Evolutionary conservation across 345 rosid species (phyloP).

Genomic region (Toxicodendron radicans): DNA sequence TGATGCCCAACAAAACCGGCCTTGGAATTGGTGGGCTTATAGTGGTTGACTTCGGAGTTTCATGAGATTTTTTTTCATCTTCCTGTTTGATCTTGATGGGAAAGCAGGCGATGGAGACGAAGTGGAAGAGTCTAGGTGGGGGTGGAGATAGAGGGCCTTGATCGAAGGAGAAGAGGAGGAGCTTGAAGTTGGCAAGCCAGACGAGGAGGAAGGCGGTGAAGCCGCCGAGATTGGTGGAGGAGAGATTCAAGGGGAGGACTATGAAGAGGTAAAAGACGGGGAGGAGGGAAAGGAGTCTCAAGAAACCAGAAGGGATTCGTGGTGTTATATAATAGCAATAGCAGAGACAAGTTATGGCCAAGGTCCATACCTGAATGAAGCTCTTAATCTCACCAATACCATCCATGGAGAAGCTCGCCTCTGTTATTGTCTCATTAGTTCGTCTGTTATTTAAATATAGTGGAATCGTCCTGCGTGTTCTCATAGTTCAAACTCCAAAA

Average conservation of each 20-base stretch:
- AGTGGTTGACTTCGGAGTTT: conserved; percentile 3
- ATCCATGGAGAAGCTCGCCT: background rate
- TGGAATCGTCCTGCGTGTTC: background rate
- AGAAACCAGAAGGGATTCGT: conserved; percentile 38
- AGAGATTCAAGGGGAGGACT: conserved; percentile 48
- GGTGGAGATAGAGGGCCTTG: conserved; percentile 59
- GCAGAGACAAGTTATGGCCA: conserved; percentile 33
- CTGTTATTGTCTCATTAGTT: background rate
- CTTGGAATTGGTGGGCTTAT: background rate
- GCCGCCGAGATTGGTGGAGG: conserved; percentile 32
- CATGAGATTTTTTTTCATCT: no score
- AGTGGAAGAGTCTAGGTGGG: conserved; percentile 41
- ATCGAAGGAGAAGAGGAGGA: conserved; percentile 63
- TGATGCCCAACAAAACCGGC: conserved; percentile 30
- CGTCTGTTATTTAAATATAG: background rate
- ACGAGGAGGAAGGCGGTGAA: conserved; percentile 43
- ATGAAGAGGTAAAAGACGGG: conserved; percentile 47
- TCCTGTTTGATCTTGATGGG: conserved; percentile 46
- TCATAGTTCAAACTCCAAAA: no score
- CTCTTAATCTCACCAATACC: conserved; percentile 28
- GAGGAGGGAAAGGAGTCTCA: conserved; percentile 51
- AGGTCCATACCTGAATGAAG: conserved; percentile 50
- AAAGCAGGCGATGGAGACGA: conserved; percentile 56
- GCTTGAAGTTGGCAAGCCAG: conserved; percentile 67
- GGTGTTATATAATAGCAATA: conserved; percentile 52